Percentiles rank a stretch among this genome's conserved stretches.
Conservation (phyloP, 2,329 filamentous ascomycete species). For the Sclerotinia minor region DNA sequence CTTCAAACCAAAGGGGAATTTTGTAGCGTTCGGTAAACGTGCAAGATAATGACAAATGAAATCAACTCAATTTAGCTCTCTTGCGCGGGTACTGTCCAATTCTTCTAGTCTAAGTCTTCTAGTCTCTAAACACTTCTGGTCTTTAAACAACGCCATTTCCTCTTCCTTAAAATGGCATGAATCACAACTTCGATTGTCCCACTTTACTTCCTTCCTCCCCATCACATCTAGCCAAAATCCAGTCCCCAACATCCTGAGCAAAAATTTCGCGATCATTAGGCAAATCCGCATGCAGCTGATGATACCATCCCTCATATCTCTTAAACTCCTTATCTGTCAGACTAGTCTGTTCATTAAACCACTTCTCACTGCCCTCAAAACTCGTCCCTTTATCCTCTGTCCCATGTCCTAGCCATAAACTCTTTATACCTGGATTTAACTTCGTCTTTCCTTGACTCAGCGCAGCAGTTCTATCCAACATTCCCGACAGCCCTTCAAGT, state of each 20-base stretch:
- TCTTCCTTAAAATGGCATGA: background rate
- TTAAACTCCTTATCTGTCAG: constrained; percentile 70
- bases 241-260: constrained; percentile 60
- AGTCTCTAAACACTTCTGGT: background rate
- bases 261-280: constrained; percentile 44
- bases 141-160: constrained; percentile 1
- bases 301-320: constrained; percentile 74
- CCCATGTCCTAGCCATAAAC: constrained; percentile 74
- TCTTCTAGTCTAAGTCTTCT: background rate
- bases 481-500: constrained; percentile 72
- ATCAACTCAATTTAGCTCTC: background rate
- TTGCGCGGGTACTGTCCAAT: background rate
- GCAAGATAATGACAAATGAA: background rate
- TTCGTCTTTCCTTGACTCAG: constrained; percentile 58
- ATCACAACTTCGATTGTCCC: constrained; percentile 32
- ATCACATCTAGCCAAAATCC: constrained; percentile 53
- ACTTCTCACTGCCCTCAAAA: constrained; percentile 63
- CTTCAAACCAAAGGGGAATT: background rate
- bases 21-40: background rate
- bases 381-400: constrained; percentile 70
- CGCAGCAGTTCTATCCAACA: constrained; percentile 71
- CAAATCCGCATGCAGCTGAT: constrained; percentile 67
- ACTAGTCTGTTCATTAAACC: constrained; percentile 56
- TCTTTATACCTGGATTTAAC: constrained; percentile 56
- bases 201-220: constrained; percentile 19